Conservation (phyloP, 257 asterid species). For the Nicotiana obtusifolia region DNA sequence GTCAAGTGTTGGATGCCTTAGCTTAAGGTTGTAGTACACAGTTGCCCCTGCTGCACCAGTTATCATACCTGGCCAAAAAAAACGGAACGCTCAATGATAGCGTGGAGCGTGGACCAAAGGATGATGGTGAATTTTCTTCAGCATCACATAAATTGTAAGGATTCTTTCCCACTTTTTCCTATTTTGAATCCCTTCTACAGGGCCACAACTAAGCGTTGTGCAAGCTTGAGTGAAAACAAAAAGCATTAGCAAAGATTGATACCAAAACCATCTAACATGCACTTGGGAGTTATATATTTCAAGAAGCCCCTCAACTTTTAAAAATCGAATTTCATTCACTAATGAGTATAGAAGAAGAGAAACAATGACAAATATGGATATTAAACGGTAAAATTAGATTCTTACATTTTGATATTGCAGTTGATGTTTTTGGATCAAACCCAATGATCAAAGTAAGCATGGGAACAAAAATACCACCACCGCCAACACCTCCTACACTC, state of each 20-base stretch:
- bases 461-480: slow-evolving; percentile 62
- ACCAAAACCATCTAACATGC: not conserved
- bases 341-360: not conserved
- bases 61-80: slow-evolving; percentile 40
- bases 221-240: not conserved
- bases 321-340: not conserved
- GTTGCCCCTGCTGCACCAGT: slow-evolving; percentile 59
- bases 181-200: not conserved
- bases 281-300: not conserved
- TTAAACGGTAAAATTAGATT: not conserved
- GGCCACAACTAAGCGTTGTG: not conserved
- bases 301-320: not conserved
- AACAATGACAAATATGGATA: not conserved
- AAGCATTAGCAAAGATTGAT: not conserved
- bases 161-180: not conserved
- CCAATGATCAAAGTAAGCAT: slow-evolving; percentile 52
- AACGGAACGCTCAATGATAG: slow-evolving; percentile 1
- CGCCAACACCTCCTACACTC: slow-evolving; percentile 66
- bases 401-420: slow-evolving; percentile 62
- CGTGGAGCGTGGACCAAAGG: not conserved
- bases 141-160: not conserved
- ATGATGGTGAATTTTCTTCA: not conserved
- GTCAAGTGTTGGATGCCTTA: slow-evolving; percentile 52
- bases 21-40: slow-evolving; percentile 52
- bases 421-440: slow-evolving; percentile 51